phyloP scores from a whole-genome alignment of 208 protist genomes.

The Naegleria lovaniensis region DNA sequence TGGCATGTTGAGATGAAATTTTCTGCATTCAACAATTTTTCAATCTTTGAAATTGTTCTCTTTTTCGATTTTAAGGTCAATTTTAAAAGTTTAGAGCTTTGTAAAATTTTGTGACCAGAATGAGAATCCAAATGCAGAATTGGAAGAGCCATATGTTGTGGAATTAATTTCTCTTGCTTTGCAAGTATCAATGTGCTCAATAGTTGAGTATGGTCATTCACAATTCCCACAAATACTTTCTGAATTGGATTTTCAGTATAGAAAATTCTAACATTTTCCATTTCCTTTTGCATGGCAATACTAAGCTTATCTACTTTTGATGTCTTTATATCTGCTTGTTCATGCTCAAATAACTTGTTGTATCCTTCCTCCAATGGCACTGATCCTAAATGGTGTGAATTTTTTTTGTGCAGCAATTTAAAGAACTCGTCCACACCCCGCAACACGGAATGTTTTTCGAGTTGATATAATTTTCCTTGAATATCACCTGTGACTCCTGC shows the following conservation, averaged over 20 bases:
- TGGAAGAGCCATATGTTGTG: not conserved
- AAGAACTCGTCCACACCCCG: not conserved
- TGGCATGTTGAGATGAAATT: not conserved
- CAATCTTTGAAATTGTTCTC: not conserved
- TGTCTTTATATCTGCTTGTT: not conserved
- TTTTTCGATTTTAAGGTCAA: not conserved
- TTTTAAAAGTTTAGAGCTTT: not conserved
- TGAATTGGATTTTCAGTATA: not conserved
- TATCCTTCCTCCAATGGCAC: not conserved
- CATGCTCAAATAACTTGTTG: not conserved
- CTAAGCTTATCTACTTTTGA: not conserved
- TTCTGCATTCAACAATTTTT: not conserved
- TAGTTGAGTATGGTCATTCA: not conserved
- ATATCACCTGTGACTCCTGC: not conserved
- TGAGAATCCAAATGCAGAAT: not conserved
- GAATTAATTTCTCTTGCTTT: not conserved
- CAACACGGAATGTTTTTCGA: not conserved
- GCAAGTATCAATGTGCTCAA: not conserved
- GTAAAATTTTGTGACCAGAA: not conserved
- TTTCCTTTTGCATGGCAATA: not conserved
- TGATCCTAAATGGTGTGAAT: not conserved
- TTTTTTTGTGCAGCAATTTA: not conserved
- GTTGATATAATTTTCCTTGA: not conserved
- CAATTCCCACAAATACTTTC: not conserved
- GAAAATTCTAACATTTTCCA: not conserved